Conservation (phyloP, 2,329 filamentous ascomycete genomes). For the Alternaria arbusti region DNA sequence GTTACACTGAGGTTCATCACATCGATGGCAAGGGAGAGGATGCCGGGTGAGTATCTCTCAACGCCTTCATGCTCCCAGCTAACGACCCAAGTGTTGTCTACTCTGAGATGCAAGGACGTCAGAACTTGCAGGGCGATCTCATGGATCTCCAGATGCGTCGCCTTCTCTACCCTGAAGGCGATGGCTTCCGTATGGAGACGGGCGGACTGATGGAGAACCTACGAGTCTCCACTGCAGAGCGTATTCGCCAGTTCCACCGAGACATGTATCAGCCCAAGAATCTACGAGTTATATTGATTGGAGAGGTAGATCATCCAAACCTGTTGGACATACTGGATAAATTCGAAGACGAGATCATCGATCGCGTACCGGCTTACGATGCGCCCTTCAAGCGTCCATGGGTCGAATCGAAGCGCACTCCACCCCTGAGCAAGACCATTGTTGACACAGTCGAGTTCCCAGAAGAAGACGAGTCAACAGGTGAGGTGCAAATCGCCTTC, state of each 20-base stretch:
- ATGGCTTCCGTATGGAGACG: conserved; percentile 97
- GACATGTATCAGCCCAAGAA: conserved; percentile 99
- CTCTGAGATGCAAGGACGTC: conserved; percentile 96
- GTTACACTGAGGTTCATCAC: conserved; percentile 95
- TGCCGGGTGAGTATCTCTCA: conserved; percentile 62
- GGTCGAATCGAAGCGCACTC: conserved; percentile 84
- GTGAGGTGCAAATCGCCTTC: conserved; percentile 85
- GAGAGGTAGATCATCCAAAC: conserved; percentile 83
- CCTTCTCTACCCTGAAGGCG: conserved; percentile 83
- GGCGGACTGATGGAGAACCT: conserved; percentile 95
- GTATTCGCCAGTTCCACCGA: conserved; percentile 91
- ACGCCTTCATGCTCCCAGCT: conserved; percentile 4
- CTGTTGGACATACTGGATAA: conserved; percentile 81
- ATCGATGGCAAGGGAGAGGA: conserved; percentile 92
- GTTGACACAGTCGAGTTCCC: conserved; percentile 87
- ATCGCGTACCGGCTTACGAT: conserved; percentile 77
- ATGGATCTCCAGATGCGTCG: conserved; percentile 85
- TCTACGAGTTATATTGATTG: conserved; percentile 87
- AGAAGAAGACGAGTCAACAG: conserved; percentile 92
- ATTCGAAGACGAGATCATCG: conserved; percentile 86
- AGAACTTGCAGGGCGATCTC: conserved; percentile 82
- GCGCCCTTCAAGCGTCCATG: conserved; percentile 85
- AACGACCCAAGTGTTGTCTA: conserved; percentile 75
- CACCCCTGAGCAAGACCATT: conserved; percentile 72
- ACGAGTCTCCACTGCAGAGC: conserved; percentile 81